These are phyloP conservation scores for Castanea crenata DNA, from an alignment of 306 rosid species.

Conservation along the genomic window DNA sequence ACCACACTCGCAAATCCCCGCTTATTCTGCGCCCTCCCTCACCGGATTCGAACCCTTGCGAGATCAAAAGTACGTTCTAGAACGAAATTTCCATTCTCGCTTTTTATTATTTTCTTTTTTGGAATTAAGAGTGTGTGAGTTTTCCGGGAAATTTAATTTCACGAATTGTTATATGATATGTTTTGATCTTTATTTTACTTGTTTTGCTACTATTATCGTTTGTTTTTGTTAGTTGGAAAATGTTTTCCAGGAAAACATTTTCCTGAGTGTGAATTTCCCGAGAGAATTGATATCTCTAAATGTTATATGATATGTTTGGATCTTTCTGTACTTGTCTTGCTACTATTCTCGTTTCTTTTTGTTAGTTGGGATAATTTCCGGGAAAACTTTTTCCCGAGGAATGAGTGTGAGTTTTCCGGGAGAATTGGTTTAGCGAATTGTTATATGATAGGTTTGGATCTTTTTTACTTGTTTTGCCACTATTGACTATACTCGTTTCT, in stretches of 20 bases:
- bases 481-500: too few species aligned
- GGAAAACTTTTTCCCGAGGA: not conserved
- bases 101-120: not conserved
- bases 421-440: not conserved
- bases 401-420: not conserved
- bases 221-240: too few species aligned
- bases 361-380: not conserved
- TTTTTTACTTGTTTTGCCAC: too few species aligned
- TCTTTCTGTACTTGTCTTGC: too few species aligned
- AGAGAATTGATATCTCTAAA: not conserved
- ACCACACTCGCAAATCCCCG: constrained; percentile 18
- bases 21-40: constrained; percentile 55
- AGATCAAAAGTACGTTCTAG: constrained; percentile 60
- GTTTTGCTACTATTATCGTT: too few species aligned
- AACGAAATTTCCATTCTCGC: not conserved
- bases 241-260: not conserved
- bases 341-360: not conserved
- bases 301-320: too few species aligned
- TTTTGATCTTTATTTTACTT: too few species aligned
- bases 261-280: not conserved
- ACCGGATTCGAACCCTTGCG: constrained; percentile 68
- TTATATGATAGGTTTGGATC: too few species aligned
- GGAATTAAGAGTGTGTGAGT: not conserved
- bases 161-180: too few species aligned
- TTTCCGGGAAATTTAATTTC: not conserved